These are phyloP conservation scores for Magnolia changhungtana DNA, from an alignment of 164 flowering plant genomes.

Conservation along the genomic window DNA sequence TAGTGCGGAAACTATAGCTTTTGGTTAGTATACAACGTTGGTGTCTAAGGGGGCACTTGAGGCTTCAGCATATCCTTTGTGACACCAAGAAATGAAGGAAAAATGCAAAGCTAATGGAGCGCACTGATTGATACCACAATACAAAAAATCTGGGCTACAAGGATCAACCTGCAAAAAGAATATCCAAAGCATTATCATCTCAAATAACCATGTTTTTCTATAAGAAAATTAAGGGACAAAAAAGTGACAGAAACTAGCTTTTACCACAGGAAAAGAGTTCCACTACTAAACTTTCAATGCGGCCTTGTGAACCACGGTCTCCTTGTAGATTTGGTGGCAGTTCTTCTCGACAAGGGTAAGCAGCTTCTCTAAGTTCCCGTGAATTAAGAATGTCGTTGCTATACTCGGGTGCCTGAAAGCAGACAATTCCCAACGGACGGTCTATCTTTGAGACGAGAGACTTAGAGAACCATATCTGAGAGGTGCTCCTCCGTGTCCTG, in stretches of 20 bases:
- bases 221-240: background rate
- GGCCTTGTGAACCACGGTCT: constrained; percentile 94
- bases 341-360: constrained; percentile 97
- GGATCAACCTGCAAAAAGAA: background rate
- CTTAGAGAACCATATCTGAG: constrained; percentile 90
- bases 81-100: background rate
- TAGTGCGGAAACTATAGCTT: background rate
- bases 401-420: constrained; percentile 77
- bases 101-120: background rate
- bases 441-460: constrained; percentile 86
- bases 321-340: constrained; percentile 98
- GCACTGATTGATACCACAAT: background rate
- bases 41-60: background rate
- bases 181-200: background rate
- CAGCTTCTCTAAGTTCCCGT: constrained; percentile 94
- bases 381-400: constrained; percentile 89
- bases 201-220: background rate
- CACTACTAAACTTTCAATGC: constrained; percentile 48
- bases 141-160: background rate
- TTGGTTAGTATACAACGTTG: background rate
- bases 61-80: background rate
- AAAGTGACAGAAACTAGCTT: background rate
- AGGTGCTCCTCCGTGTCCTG: constrained; percentile 95
- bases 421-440: constrained; percentile 72
- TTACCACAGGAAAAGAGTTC: background rate